A percentile compares a stretch with the other conserved stretches of the same genome.
Evolutionary conservation across 2,329 filamentous ascomycete species (phyloP).

Genomic region (Macrophomina phaseolina): DNA sequence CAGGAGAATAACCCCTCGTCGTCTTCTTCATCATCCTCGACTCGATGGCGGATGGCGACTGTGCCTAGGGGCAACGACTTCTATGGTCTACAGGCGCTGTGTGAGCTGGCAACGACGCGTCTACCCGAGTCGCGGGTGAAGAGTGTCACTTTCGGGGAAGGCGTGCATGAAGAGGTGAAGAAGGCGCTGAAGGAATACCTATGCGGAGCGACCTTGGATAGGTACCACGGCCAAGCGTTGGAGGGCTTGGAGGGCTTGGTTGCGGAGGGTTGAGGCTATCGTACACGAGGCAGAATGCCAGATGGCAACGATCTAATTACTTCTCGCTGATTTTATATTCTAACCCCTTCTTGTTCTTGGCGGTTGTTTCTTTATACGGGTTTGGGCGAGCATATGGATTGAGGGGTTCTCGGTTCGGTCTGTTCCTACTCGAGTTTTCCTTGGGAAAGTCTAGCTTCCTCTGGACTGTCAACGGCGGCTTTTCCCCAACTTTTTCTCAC

Average conservation of each 20-base stretch:
- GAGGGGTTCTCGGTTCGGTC: too few species aligned
- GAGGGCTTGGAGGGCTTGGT: not conserved
- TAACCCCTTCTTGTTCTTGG: not conserved
- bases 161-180: conserved; percentile 5
- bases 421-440: too few species aligned
- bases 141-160: not conserved
- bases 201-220: not conserved
- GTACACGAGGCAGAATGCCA: too few species aligned
- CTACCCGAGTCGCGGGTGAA: not conserved
- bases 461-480: too few species aligned
- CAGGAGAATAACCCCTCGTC: not conserved
- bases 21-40: not conserved
- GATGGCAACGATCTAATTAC: not conserved
- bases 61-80: not conserved
- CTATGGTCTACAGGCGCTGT: conserved; percentile 16
- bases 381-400: too few species aligned
- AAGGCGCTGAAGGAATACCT: not conserved
- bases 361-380: too few species aligned
- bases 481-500: too few species aligned
- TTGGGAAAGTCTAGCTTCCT: too few species aligned
- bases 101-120: conserved; percentile 2
- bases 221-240: not conserved
- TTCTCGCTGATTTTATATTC: too few species aligned
- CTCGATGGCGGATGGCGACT: too few species aligned
- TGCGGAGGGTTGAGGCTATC: not conserved